phyloP scores from a whole-genome alignment of 495 filamentous ascomycete genomes.

The Hypoxylon subgilvum region DNA sequence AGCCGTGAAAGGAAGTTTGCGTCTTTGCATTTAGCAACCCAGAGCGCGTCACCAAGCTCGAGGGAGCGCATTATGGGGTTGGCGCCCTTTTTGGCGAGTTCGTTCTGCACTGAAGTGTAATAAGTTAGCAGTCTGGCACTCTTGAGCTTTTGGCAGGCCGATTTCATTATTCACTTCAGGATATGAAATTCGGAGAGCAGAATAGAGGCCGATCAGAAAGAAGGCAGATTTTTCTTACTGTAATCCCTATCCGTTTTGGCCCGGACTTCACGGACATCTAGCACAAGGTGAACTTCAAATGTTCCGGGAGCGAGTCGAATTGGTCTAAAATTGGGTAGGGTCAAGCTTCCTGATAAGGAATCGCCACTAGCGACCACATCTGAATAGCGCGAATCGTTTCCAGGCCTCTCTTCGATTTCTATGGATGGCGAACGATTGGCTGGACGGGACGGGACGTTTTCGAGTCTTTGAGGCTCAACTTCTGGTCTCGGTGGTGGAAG shows the following conservation, averaged over 20 bases:
- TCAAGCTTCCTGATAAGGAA: constrained; percentile 36
- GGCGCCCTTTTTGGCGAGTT: constrained; percentile 71
- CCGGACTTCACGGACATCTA: constrained; percentile 80
- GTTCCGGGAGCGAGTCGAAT: constrained; percentile 65
- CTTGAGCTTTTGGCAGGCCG: not conserved
- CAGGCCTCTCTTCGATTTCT: constrained; percentile 26
- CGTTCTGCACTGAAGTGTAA: constrained; percentile 57
- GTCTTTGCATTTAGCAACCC: constrained; percentile 76
- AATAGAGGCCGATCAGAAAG: no score
- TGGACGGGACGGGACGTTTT: not conserved
- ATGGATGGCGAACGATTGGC: constrained; percentile 23
- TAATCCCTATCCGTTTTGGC: constrained; percentile 80
- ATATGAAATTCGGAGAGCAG: no score
- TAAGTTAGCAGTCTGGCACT: not conserved
- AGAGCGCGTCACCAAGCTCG: constrained; percentile 77
- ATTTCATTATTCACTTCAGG: no score
- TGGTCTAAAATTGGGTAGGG: constrained; percentile 61
- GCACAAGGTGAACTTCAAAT: constrained; percentile 75
- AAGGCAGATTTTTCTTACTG: constrained; percentile 44
- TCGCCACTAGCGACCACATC: constrained; percentile 53
- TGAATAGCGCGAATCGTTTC: constrained; percentile 29
- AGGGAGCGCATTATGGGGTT: constrained; percentile 68
- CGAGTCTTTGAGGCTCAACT: constrained; percentile 2
- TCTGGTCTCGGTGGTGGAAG: constrained; percentile 20
- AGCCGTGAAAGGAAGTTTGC: constrained; percentile 59